Percentiles rank a stretch among this genome's conserved stretches.
These are phyloP conservation scores for Trichoderma harzianum DNA, from an alignment of 2,329 filamentous ascomycete genomes.

Conservation along the genomic window DNA sequence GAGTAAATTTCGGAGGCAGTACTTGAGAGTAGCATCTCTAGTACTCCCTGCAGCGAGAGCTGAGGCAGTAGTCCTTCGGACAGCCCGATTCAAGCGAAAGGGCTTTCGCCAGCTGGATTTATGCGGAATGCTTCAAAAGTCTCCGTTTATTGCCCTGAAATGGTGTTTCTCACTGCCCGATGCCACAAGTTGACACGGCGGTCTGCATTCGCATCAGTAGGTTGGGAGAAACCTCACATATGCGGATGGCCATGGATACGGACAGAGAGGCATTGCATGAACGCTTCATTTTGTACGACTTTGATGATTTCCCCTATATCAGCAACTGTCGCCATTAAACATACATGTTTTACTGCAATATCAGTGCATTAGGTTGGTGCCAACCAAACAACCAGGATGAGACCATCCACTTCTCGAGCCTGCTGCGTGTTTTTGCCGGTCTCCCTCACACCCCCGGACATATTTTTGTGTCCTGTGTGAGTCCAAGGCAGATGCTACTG, in stretches of 20 bases:
- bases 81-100: background rate
- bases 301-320: background rate
- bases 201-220: background rate
- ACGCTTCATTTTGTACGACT: background rate
- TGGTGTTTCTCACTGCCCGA: background rate
- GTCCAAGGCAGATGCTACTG: background rate
- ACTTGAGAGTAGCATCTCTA: background rate
- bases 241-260: background rate
- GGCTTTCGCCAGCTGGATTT: background rate
- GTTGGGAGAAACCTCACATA: background rate
- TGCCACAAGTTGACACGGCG: background rate
- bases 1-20: background rate
- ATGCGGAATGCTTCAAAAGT: background rate
- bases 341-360: background rate
- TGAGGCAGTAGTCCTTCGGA: background rate
- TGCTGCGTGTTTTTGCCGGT: background rate
- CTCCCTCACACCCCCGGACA: background rate
- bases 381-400: background rate
- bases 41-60: background rate
- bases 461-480: background rate
- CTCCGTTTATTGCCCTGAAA: too few relatives aligned
- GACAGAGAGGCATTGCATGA: background rate
- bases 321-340: background rate
- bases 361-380: background rate
- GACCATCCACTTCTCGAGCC: background rate